Conservation (phyloP, 805 yeast species). For the Hanseniaspora vineae region DNA sequence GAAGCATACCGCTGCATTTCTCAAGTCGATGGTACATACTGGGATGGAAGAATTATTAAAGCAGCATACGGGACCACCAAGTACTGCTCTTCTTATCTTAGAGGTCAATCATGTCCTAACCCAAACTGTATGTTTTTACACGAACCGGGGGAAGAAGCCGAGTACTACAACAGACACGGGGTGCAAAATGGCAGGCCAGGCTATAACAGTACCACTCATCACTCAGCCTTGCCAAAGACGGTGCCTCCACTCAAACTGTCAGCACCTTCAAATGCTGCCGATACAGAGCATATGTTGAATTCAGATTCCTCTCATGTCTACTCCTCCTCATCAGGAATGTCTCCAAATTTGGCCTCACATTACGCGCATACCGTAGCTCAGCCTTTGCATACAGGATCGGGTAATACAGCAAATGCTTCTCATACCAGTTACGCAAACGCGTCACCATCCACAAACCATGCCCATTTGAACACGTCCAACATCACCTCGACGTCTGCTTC, state of each 20-base stretch:
- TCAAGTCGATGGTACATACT: conserved; percentile 82
- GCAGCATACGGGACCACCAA: conserved; percentile 99
- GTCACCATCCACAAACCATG: neutral
- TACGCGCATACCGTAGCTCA: neutral
- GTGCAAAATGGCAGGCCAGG: neutral
- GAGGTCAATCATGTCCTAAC: conserved; percentile 95
- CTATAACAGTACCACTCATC: conserved; percentile 25
- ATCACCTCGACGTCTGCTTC: neutral
- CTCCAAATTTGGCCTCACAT: conserved; percentile 19
- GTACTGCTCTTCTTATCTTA: conserved; percentile 88
- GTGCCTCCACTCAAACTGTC: conserved; percentile 10
- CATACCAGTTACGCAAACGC: conserved; percentile 8
- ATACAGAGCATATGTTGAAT: conserved; percentile 26
- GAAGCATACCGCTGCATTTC: conserved; percentile 91
- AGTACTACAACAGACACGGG: conserved; percentile 62
- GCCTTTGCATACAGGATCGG: neutral
- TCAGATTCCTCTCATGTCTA: conserved; percentile 17
- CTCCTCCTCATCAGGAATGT: conserved; percentile 9
- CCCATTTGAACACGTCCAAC: neutral
- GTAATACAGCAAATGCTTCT: conserved; percentile 2
- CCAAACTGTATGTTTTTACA: conserved; percentile 98
- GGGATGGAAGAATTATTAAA: conserved; percentile 78
- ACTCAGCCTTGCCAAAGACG: conserved; percentile 34
- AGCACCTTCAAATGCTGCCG: conserved; percentile 28
- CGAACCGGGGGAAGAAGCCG: conserved; percentile 99